Evolutionary conservation across 108 stramenopile genomes (phyloP).

Genomic region (Cyclostephanos invisitatus): DNA sequence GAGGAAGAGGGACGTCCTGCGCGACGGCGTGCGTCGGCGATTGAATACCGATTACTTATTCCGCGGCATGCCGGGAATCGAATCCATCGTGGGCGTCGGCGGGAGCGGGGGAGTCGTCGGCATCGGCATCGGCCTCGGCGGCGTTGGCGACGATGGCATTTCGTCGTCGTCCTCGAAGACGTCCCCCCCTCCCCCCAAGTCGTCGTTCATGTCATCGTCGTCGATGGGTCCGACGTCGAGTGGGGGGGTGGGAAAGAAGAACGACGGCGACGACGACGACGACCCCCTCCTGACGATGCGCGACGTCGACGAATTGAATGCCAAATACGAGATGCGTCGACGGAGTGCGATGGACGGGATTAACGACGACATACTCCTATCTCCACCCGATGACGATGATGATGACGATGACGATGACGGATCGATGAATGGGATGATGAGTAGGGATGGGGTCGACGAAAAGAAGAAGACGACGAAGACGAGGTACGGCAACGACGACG

Average conservation of each 20-base stretch:
- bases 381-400: background rate
- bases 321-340: background rate
- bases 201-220: background rate
- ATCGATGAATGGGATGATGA: background rate
- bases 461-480: background rate
- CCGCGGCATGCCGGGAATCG: background rate
- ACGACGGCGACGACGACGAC: background rate
- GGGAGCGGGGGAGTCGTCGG: background rate
- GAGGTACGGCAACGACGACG: background rate
- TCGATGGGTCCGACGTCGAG: background rate
- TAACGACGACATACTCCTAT: background rate
- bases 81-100: conserved; percentile 6
- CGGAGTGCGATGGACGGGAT: background rate
- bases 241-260: background rate
- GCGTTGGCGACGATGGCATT: background rate
- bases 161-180: background rate
- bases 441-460: background rate
- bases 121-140: background rate
- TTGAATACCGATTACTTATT: conserved; percentile 11
- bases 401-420: background rate
- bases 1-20: background rate
- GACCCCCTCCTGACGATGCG: too few relatives aligned
- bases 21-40: background rate
- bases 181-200: too few relatives aligned
- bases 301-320: background rate